Conservation (phyloP, 257 asterid genomes). For the Echium plantagineum region DNA sequence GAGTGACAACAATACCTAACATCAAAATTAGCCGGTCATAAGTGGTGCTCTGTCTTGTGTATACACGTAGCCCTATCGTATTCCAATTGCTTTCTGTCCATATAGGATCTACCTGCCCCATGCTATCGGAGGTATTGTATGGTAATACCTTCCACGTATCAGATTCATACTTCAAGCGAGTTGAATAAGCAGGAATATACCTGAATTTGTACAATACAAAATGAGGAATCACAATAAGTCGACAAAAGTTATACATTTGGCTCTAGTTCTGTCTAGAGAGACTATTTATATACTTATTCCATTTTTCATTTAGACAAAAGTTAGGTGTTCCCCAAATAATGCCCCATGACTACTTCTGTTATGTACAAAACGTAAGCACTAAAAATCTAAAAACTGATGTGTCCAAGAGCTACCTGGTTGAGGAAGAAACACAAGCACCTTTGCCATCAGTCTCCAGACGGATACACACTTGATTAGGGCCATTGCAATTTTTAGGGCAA, state of each 20-base stretch:
- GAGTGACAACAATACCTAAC: conserved; percentile 50
- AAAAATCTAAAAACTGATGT: background rate
- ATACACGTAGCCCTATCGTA: conserved; percentile 41
- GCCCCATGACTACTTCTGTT: background rate
- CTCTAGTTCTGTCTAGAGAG: background rate
- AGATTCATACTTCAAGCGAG: conserved; percentile 61
- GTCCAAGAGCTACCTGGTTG: conserved; percentile 55
- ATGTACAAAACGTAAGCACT: background rate
- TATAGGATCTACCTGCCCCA: conserved; percentile 51
- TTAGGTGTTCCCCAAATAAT: background rate
- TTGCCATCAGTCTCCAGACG: conserved; percentile 54
- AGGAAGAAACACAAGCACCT: conserved; percentile 72
- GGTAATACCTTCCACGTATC: conserved; percentile 62
- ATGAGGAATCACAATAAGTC: too few species aligned
- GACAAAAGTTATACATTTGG: background rate
- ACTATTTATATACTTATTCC: background rate
- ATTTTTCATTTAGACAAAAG: background rate
- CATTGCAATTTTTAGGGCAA: conserved; percentile 57
- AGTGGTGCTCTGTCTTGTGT: conserved; percentile 42
- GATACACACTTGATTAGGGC: conserved; percentile 59
- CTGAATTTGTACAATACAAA: conserved; percentile 22
- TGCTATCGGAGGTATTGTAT: conserved; percentile 41
- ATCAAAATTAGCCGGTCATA: conserved; percentile 52
- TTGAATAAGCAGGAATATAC: conserved; percentile 88
- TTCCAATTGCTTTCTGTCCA: conserved; percentile 99